Percentiles rank a stretch among this genome's conserved stretches.
Evolutionary conservation across 495 filamentous ascomycete genomes (phyloP).

Genomic region (Cenococcum geophilum): DNA sequence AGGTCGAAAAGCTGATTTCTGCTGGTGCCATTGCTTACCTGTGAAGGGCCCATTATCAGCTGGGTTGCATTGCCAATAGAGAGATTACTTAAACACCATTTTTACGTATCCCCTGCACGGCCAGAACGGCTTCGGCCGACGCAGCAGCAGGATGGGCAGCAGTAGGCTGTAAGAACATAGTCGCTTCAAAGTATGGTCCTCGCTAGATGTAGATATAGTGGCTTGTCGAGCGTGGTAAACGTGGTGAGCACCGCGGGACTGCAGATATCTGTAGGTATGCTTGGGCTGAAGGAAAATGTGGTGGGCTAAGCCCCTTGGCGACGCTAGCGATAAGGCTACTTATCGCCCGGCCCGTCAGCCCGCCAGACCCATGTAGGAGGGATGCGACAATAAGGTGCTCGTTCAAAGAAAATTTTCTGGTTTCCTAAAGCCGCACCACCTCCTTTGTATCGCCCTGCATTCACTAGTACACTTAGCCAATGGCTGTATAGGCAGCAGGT

Average conservation of each 20-base stretch:
- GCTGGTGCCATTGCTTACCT: conserved; percentile 93
- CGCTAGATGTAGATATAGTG: not conserved
- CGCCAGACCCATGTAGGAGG: not conserved
- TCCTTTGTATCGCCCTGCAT: not conserved
- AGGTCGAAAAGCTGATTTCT: conserved; percentile 82
- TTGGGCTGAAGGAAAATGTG: not conserved
- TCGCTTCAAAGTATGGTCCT: not conserved
- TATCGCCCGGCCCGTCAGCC: not conserved
- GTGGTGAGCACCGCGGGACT: not conserved
- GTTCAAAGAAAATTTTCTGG: not conserved
- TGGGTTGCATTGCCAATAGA: not conserved
- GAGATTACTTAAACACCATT: conserved; percentile 47
- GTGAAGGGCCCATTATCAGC: conserved; percentile 3
- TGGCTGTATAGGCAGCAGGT: not conserved
- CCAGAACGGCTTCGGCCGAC: not conserved
- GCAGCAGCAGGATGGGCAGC: not conserved
- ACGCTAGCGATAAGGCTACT: not conserved
- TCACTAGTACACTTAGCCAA: not conserved
- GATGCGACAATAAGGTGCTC: not conserved
- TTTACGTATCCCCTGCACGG: conserved; percentile 46
- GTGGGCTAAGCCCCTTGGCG: not conserved
- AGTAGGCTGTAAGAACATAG: not conserved
- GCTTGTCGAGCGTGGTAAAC: not conserved
- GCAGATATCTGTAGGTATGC: not conserved
- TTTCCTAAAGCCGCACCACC: not conserved